A percentile compares a stretch with the other conserved stretches of the same genome.
Conservation (phyloP, 805 yeast genomes). For the Metschnikowia kunwiensis region DNA sequence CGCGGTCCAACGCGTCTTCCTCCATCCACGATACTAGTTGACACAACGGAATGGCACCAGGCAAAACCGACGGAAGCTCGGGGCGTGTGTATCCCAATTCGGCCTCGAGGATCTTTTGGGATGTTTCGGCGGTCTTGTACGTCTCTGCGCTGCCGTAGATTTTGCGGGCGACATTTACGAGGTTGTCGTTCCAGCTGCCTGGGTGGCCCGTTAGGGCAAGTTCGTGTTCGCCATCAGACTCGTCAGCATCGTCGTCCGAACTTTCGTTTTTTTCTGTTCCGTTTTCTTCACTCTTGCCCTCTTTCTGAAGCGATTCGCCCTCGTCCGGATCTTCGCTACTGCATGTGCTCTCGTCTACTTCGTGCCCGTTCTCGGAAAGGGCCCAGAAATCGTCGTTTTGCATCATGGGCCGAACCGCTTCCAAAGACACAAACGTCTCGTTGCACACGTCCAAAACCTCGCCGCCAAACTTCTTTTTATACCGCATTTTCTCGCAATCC, state of each 20-base stretch:
- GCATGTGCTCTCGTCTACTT: conserved; percentile 8
- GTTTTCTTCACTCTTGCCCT: conserved; percentile 16
- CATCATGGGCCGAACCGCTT: conserved; percentile 24
- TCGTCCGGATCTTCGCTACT: not conserved
- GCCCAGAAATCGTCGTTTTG: conserved; percentile 31
- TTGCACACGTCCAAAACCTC: conserved; percentile 58
- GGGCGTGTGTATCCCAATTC: conserved; percentile 13
- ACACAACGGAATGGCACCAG: conserved; percentile 49
- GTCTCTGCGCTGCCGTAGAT: conserved; percentile 11
- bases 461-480: conserved; percentile 77
- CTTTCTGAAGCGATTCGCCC: conserved; percentile 16
- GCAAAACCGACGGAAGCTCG: conserved; percentile 42
- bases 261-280: not conserved
- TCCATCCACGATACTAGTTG: conserved; percentile 39
- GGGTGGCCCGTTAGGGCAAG: conserved; percentile 8
- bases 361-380: conserved; percentile 8
- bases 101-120: conserved; percentile 13
- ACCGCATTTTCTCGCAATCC: conserved; percentile 78
- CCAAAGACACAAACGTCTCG: conserved; percentile 41
- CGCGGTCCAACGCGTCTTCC: conserved; percentile 6
- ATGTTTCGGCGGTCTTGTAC: conserved; percentile 20
- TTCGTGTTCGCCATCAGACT: conserved; percentile 9
- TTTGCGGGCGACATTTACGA: conserved; percentile 7
- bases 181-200: conserved; percentile 2
- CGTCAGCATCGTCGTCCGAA: not conserved